Base-by-base conservation (phyloP, 768 basidiomycete genomes). In the Kwoniella mangroviensis region DNA sequence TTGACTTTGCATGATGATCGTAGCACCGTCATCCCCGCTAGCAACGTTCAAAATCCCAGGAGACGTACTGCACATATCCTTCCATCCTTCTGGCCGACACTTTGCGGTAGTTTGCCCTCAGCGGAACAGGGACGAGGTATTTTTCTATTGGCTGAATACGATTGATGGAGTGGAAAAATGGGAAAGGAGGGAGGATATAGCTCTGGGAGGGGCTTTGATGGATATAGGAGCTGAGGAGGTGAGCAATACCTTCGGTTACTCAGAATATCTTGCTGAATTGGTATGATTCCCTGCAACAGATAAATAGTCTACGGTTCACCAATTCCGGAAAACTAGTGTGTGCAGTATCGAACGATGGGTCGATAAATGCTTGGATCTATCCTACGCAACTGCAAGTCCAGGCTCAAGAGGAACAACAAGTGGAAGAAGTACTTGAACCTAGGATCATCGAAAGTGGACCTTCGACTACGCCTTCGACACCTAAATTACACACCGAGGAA, bases 341-440 rank as follows among this genome's bases (percentile, higher is more conserved):
- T 49, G 79, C 76, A 12, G 79, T 80, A 10, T 78, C 76, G 1
- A 80, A 80, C 58, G 79, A 80, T 53, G 79, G 79, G 2, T 74
- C 72, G 2, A 60, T 76, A 21, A 75, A 73, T 34, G 75, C 76
- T 40, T 80, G 79, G 79, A 22, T 65, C 12, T 80, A 78, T 54
- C 78, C 78, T 19, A 26, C 40, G 11, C n/a, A 42, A 43, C 24
- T 63, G 17, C 56, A 58, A 40, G 24, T 55, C 7, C 54, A 52
- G 45, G 19, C 19, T 22, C 52, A 61, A 43, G 22, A 28, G n/a
- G 49, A 60, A 28, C 22, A 63, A 58, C 56, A 22, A 70, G n/a
- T 21, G n/a, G 65, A 62, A 67, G 51, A 15, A 51, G n/a, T 42
- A 17, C 56, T 49, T 10, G 53, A 63, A 45, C 40, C 34, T 7